Base-by-base conservation (phyloP, 2,329 filamentous ascomycete species). In the Ramularia endophylla region DNA sequence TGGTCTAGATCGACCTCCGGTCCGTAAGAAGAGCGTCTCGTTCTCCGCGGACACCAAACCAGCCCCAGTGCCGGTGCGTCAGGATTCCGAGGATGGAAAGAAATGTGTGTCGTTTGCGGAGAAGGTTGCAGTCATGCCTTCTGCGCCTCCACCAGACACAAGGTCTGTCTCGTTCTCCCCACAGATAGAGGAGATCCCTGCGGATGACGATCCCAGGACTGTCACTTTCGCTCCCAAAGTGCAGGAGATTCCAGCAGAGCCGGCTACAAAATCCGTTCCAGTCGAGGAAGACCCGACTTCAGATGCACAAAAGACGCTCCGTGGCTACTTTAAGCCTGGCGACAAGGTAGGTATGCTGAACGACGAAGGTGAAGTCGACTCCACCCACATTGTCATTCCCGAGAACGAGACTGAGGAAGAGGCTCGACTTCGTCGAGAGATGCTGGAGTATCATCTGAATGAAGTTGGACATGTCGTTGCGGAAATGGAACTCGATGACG, bases 381-480 rank as follows among this genome's bases (percentile, higher is more conserved):
- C 60, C 4, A 54, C 61, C 5, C 54, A 69, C 5, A 71, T 80
- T 1, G 67, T 87, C 9, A 74, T 85, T 11, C 84, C 87, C 2
- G 74, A 81, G 1, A 75, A 85, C 38, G 92, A 98, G 55, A 78
- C 83, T 0, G 71, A 77, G 9, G 88, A 94, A 51, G 90, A 95
- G 48, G 85, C 87, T 3, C 75, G 75, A 22, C 65, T 95, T 17
- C 81, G 92, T 5, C 78, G 82, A 43, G 82, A 95, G 57, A 97
- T 98, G 89, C 73, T 97, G 6, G 76, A 85, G 48, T 98, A 97
- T 59, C 83, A 86, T 47, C 70, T 95, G 64, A 82, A 83, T 32
- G 90, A 97, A 62, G 82, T 98, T 43, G 87, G 88, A 3, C 80
- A 87, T 27, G 85, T 98, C 2, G 92, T 98, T 12, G 92, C 92